A percentile compares a stretch with the other conserved stretches of the same genome.
These are phyloP conservation scores for Berkeleyomyces rouxiae DNA, from an alignment of 2,329 filamentous ascomycete species.

Conservation along the genomic window DNA sequence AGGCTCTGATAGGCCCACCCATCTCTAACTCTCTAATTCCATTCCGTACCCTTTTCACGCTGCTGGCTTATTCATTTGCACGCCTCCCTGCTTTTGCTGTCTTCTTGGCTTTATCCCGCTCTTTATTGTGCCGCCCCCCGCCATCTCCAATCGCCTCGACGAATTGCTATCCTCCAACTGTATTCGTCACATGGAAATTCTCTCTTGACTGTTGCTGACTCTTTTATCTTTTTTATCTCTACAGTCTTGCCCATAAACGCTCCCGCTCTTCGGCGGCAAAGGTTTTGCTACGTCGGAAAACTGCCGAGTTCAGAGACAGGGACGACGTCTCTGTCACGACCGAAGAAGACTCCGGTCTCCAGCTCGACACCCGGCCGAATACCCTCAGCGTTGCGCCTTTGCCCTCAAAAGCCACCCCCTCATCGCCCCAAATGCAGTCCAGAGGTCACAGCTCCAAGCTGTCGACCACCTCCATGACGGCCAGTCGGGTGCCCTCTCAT, in stretches of 20 bases:
- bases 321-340: slow-evolving; percentile 1
- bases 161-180: neutral
- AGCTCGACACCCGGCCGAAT: slow-evolving; percentile 5
- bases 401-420: neutral
- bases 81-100: neutral
- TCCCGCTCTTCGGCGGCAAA: slow-evolving; percentile 12
- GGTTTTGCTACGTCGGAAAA: slow-evolving; percentile 10
- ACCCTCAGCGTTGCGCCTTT: slow-evolving; percentile 8
- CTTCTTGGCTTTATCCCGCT: neutral
- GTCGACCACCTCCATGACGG: slow-evolving; percentile 26
- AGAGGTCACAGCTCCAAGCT: slow-evolving; percentile 32
- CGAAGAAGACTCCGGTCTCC: slow-evolving; percentile 4
- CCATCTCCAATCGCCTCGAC: neutral
- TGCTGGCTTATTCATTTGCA: no score
- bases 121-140: neutral
- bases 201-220: slow-evolving; percentile 4
- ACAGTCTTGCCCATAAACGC: slow-evolving; percentile 9
- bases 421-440: slow-evolving; percentile 13
- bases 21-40: neutral
- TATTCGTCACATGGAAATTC: neutral
- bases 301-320: slow-evolving; percentile 5
- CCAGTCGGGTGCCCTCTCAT: slow-evolving; percentile 27
- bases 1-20: neutral
- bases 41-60: no score
- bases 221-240: neutral